Evolutionary conservation across 768 basidiomycete genomes (phyloP).

Genomic region (Hypsizygus marmoreus): DNA sequence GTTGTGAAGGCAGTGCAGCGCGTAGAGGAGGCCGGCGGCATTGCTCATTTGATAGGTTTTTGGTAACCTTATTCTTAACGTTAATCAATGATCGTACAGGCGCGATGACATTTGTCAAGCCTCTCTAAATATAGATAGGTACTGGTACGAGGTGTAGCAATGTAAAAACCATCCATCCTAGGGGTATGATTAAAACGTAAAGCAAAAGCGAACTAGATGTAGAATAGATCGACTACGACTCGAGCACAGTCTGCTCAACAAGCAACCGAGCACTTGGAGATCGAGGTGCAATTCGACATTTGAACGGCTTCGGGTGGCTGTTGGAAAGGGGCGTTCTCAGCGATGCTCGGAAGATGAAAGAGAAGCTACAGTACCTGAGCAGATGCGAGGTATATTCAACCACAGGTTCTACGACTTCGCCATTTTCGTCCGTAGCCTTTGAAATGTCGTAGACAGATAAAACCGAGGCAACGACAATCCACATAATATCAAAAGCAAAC

Average conservation of each 20-base stretch:
- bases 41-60: conserved; percentile 44
- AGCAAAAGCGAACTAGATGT: too few species aligned
- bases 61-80: conserved; percentile 34
- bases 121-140: background rate
- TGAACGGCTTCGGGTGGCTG: conserved; percentile 45
- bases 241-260: conserved; percentile 27
- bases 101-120: background rate
- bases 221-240: too few species aligned
- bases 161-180: too few species aligned
- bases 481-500: conserved; percentile 44
- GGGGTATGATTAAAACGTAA: background rate
- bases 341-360: background rate
- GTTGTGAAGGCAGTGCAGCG: conserved; percentile 37
- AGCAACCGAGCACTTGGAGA: conserved; percentile 30
- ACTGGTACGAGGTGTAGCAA: background rate
- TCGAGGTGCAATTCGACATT: conserved; percentile 38
- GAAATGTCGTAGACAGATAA: conserved; percentile 41
- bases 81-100: background rate
- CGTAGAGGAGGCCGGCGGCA: conserved; percentile 33
- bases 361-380: conserved; percentile 31
- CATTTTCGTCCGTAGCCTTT: conserved; percentile 32
- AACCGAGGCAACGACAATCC: conserved; percentile 43
- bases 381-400: conserved; percentile 35
- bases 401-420: conserved; percentile 27
- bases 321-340: background rate